Evolutionary conservation across 2,329 filamentous ascomycete species (phyloP), one percentile per base, ranked within the genome.

Genomic region (Coleophoma crateriformis): DNA sequence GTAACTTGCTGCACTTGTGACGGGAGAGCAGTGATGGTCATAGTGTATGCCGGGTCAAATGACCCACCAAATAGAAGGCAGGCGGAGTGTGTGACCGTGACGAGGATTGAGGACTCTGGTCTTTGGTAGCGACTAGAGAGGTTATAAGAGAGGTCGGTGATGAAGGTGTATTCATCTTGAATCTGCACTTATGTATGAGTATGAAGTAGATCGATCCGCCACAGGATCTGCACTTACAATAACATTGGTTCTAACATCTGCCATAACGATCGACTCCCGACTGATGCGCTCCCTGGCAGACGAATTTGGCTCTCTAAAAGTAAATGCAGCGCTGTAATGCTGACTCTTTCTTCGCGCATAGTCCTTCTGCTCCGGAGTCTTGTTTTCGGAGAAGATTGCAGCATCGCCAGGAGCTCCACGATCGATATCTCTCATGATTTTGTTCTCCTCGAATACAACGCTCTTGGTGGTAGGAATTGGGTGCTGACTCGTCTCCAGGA

Each of bases 41-140:
- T 73, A 52, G 84, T 78, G 63, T 96, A 96, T 17, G 88, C 87
- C 3, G 88, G 86, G 46, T 90, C 85, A 55, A 88, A 86, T 5
- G 82, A 84, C 34, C 84, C 87, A 2, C 81, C 87, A 52, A 92
- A 85, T 49, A 89, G 73, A 58, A 96, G 79, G 61, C 85, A 88
- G 13, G 81, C 78, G 22, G 85, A 84, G 61, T 94, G 88, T 39
- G 86, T 79, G n/a, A 95, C 71, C 2, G 81, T 85, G 43, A 95
- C 80, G 62, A 88, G 80, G 50, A 95, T 83, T 8, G 83, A 87
- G 2, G 82, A 80, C 50, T 88, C 77, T 3, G 88, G 82, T 27
- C 88, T 81, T 52, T 86, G 82, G 64, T 90, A 96, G 43, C 89
- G 81, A 52, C 80, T 77, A 2, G 88, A 86, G 14, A 96, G 74